Percentiles rank a stretch among this genome's conserved stretches.
Conservation (phyloP, 106 monocot species). For the Alisma plantagoaquatica region DNA sequence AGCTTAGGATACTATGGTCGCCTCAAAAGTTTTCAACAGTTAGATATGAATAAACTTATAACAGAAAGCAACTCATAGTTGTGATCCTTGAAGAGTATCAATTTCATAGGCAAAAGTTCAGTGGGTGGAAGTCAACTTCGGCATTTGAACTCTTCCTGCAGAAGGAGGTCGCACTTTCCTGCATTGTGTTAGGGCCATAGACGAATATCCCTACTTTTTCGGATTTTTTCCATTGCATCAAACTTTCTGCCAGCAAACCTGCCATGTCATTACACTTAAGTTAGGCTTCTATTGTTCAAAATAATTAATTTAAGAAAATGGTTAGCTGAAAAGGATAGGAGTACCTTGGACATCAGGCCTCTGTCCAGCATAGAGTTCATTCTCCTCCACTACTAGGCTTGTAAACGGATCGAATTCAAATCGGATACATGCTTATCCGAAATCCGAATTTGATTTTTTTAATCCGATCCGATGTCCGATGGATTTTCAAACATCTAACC, state of each 20-base stretch:
- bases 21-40: too few relatives aligned
- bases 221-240: conserved; percentile 11
- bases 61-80: too few relatives aligned
- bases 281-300: background rate
- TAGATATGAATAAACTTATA: too few relatives aligned
- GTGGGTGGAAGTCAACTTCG: conserved; percentile 32
- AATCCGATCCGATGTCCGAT: conserved; percentile 3
- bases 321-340: too few relatives aligned
- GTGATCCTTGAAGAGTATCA: too few relatives aligned
- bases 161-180: conserved; percentile 40
- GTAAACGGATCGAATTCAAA: conserved; percentile 2
- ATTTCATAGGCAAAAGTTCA: conserved; percentile 66
- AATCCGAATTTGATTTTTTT: conserved; percentile 5
- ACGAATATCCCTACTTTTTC: conserved; percentile 62
- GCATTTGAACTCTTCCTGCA: conserved; percentile 20
- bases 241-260: conserved; percentile 40
- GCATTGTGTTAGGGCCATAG: conserved; percentile 78
- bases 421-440: background rate
- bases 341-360: conserved; percentile 66
- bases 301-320: too few relatives aligned
- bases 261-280: conserved; percentile 4
- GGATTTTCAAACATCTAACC: conserved; percentile 25
- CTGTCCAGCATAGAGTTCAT: conserved; percentile 50
- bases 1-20: too few relatives aligned
- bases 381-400: conserved; percentile 2